phyloP scores from a whole-genome alignment of 2,329 filamentous ascomycete species.

The Aspergillus persii region DNA sequence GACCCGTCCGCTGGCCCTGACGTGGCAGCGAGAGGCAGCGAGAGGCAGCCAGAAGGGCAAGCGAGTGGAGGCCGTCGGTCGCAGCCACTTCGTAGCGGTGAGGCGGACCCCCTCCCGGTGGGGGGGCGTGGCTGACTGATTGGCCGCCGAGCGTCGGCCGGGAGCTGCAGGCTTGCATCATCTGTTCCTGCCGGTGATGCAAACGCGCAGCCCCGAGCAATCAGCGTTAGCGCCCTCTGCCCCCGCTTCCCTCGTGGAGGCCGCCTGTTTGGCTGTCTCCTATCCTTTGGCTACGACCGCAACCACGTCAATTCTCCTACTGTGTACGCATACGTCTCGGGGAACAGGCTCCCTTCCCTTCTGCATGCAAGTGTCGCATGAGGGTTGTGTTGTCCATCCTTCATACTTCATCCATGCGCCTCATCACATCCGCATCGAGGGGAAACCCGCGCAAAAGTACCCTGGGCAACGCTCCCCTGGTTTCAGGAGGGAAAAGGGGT shows the following conservation, averaged over 20 bases:
- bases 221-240: neutral
- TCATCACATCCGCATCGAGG: neutral
- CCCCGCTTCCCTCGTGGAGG: constrained; percentile 18
- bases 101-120: constrained; percentile 6
- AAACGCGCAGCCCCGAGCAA: constrained; percentile 8
- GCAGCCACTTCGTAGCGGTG: constrained; percentile 19
- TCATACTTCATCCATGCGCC: neutral
- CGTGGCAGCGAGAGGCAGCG: constrained; percentile 21
- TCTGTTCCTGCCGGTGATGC: constrained; percentile 10
- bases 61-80: neutral
- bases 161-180: constrained; percentile 12
- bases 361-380: neutral
- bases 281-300: constrained; percentile 16
- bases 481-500: constrained; percentile 4
- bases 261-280: constrained; percentile 2
- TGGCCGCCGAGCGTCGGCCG: neutral
- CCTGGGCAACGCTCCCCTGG: neutral
- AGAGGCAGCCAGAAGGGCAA: neutral
- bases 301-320: constrained; percentile 20
- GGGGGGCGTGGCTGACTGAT: neutral
- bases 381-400: neutral
- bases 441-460: constrained; percentile 1
- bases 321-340: constrained; percentile 2
- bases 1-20: constrained; percentile 12
- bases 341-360: constrained; percentile 8